A percentile compares a stretch with the other conserved stretches of the same genome.
phyloP scores from a whole-genome alignment of 441 rosid genomes.

The Pelargonium cotyledonis region DNA sequence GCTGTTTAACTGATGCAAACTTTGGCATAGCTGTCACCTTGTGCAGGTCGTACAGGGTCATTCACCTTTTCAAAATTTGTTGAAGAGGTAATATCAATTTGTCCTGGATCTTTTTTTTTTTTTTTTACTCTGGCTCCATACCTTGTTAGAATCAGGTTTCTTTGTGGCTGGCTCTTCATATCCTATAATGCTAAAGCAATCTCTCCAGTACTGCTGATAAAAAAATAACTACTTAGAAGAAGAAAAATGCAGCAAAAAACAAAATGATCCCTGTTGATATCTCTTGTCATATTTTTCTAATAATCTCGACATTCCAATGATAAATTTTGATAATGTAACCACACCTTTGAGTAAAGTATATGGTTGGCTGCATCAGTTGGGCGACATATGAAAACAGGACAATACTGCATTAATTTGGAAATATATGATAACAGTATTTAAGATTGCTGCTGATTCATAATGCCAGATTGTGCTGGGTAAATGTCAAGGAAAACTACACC shows the following conservation, averaged over 20 bases:
- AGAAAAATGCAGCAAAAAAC: no score
- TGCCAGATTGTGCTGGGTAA: background rate
- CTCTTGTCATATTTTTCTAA: background rate
- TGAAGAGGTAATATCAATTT: conserved; percentile 33
- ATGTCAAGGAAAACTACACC: background rate
- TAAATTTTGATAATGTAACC: background rate
- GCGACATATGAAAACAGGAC: background rate
- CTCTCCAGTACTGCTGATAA: background rate
- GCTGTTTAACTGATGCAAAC: conserved; percentile 24
- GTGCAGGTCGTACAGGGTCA: conserved; percentile 57
- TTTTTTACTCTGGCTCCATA: no score
- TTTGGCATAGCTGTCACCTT: conserved; percentile 23
- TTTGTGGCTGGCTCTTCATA: background rate
- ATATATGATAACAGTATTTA: background rate
- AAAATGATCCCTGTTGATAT: no score
- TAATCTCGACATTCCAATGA: background rate
- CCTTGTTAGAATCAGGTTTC: background rate
- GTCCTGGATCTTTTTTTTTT: background rate
- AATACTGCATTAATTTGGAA: background rate
- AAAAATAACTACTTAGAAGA: no score
- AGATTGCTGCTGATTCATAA: background rate
- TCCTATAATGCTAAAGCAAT: background rate
- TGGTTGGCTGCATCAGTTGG: background rate
- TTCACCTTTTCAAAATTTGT: conserved; percentile 40
- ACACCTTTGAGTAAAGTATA: background rate